Evolutionary conservation across 306 rosid genomes (phyloP).

Genomic region (barrel medic (Medicago truncatula)): DNA sequence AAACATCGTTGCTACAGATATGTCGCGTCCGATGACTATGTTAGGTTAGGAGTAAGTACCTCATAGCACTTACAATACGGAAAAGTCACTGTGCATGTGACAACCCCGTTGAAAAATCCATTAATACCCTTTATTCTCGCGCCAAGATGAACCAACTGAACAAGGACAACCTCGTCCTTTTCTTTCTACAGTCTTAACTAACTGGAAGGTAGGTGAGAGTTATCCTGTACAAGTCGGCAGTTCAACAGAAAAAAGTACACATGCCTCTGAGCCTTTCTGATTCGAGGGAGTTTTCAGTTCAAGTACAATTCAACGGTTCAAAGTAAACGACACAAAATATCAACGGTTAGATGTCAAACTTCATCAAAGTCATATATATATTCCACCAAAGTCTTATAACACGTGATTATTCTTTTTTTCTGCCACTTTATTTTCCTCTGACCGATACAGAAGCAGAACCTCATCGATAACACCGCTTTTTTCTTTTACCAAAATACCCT

Average conservation of each 20-base stretch:
- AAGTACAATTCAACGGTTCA: slow-evolving; percentile 42
- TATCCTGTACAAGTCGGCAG: slow-evolving; percentile 58
- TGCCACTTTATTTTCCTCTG: slow-evolving; percentile 53
- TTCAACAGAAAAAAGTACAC: slow-evolving; percentile 53
- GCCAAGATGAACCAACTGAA: background rate
- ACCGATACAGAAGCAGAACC: slow-evolving; percentile 51
- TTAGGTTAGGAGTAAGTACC: no score
- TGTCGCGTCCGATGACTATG: no score
- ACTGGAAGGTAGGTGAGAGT: slow-evolving; percentile 59
- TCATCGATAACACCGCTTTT: slow-evolving; percentile 54
- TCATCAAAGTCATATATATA: background rate
- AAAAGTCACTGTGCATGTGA: slow-evolving; percentile 32
- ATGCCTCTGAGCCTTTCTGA: slow-evolving; percentile 36
- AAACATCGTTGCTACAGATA: no score
- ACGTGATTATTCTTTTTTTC: slow-evolving; percentile 57
- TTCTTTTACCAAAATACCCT: slow-evolving; percentile 42
- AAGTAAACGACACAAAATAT: slow-evolving; percentile 9
- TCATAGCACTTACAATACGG: slow-evolving; percentile 23
- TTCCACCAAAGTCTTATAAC: slow-evolving; percentile 18
- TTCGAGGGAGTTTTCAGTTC: slow-evolving; percentile 23
- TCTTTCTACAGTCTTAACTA: slow-evolving; percentile 36
- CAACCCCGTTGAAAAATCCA: slow-evolving; percentile 29
- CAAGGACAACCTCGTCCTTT: slow-evolving; percentile 48
- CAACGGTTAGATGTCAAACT: slow-evolving; percentile 45
- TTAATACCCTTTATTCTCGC: background rate